Evolutionary conservation across 768 basidiomycete genomes (phyloP), one percentile per base, ranked within the genome.

Genomic region (Tulasnella sp.): DNA sequence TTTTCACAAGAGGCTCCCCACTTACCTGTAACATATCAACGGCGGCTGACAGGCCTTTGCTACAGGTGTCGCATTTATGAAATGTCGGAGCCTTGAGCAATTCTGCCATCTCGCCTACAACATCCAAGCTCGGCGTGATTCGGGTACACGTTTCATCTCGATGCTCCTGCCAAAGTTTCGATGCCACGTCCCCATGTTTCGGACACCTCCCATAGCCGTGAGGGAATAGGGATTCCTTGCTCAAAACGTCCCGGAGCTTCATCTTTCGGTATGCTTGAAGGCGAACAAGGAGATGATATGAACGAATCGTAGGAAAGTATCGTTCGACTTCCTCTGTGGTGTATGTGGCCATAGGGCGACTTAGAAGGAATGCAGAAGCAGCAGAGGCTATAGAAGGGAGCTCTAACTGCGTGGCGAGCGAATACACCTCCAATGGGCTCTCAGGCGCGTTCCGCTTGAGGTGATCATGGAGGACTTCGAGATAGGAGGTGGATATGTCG

Each of bases 181-280:
- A 84, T 1, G 90, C 88, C 56, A 85, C 83, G 38, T 86, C 86
- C 73, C 84, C 84, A 84, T 93, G 92, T 56, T 84, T 83, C n/a
- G 85, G 62, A 83, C 92, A 94, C 80, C 85, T 84, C 4, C 92
- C 91, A 79, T 93, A 93, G 31, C 92, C 91, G 84, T 92, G 90
- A 27, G 92, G 92, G 82, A 93, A 94, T 71, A 93, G 87, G 44
- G 91, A 89, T 82, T 93, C 91, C 31, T 85, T 86, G 52, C 90
- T 83, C 24, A 93, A 83, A 8, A 90, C 84, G 38, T 87, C 86
- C 71, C 88, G 88, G 73, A 93, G 83, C 36, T 86, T 85, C 83
- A 88, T 87, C 44, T 90, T 87, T 75, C 92, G 89, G 79, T 88
- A 84, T 76, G 87, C 87, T 81, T 93, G 92, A 79, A 94, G 85